Percentiles rank a stretch among this genome's conserved stretches.
phyloP scores from a whole-genome alignment of 208 protist genomes.

The Leishmania turanica region DNA sequence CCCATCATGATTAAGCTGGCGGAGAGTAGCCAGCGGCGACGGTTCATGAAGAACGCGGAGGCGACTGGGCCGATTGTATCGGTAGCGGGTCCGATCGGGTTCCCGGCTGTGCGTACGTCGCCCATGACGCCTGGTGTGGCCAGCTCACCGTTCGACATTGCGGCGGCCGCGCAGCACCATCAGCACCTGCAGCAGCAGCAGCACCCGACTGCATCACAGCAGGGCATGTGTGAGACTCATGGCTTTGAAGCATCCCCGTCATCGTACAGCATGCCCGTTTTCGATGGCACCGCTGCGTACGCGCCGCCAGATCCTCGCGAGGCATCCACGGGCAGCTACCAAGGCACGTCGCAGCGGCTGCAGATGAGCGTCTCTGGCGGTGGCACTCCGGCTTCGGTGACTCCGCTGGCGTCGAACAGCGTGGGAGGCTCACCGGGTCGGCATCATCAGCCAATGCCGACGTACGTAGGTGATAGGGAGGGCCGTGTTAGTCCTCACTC shows the following conservation, averaged over 20 bases:
- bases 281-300: not conserved
- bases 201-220: not conserved
- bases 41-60: constrained; percentile 12
- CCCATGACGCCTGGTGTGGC: not conserved
- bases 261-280: not conserved
- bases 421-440: not conserved
- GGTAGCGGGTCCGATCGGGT: not conserved
- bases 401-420: not conserved
- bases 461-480: not conserved
- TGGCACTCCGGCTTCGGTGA: not conserved
- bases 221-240: not conserved
- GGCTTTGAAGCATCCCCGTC: not conserved
- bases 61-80: constrained; percentile 2
- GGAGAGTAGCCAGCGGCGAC: constrained; percentile 39
- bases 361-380: not conserved
- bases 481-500: not conserved
- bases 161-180: not conserved
- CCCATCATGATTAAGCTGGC: constrained; percentile 74
- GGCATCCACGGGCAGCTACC: not conserved
- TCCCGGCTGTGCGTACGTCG: not conserved
- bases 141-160: not conserved
- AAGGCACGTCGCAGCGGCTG: not conserved
- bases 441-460: not conserved
- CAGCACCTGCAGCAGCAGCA: constrained; percentile 5
- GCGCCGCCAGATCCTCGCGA: not conserved